A percentile compares a stretch with the other conserved stretches of the same genome.
Evolutionary conservation across 495 filamentous ascomycete genomes (phyloP).

Genomic region (Aspergillus bertholletiae): DNA sequence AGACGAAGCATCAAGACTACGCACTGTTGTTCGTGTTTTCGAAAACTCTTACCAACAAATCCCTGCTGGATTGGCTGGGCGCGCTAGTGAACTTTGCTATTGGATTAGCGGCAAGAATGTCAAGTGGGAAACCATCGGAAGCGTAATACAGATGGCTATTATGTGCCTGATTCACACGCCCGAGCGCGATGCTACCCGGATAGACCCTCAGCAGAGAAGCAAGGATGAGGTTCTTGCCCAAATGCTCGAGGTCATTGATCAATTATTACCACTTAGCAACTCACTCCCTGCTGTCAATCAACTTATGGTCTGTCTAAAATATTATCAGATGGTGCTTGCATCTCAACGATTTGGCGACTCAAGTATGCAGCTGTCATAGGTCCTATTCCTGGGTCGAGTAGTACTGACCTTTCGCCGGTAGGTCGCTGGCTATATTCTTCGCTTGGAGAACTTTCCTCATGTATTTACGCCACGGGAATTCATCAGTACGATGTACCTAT

Average conservation of each 20-base stretch:
- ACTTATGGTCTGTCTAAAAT: conserved; percentile 28
- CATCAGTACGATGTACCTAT: conserved; percentile 8
- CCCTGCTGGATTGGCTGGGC: not conserved
- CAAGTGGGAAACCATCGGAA: conserved; percentile 48
- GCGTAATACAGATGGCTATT: conserved; percentile 35
- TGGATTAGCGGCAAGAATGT: conserved; percentile 38
- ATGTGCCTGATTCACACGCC: conserved; percentile 22
- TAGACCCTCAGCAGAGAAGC: not conserved
- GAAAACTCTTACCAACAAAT: conserved; percentile 8
- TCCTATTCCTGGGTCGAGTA: not conserved
- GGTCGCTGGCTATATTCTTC: conserved; percentile 36
- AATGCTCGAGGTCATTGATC: conserved; percentile 22
- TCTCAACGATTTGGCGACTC: conserved; percentile 6
- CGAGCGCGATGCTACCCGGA: conserved; percentile 3
- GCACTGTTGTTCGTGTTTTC: conserved; percentile 10
- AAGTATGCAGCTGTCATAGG: not conserved
- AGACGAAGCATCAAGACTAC: not conserved
- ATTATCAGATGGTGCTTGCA: conserved; percentile 4
- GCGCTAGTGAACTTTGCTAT: conserved; percentile 13
- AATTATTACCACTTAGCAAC: conserved; percentile 31
- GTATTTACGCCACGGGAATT: conserved; percentile 7
- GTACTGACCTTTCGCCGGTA: conserved; percentile 2
- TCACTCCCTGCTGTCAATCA: conserved; percentile 30
- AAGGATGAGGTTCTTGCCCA: conserved; percentile 12
- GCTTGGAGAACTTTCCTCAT: conserved; percentile 6